Evolutionary conservation across 441 rosid genomes (phyloP), one percentile per base, ranked within the genome.

Genomic region (Omphalea diandra): DNA sequence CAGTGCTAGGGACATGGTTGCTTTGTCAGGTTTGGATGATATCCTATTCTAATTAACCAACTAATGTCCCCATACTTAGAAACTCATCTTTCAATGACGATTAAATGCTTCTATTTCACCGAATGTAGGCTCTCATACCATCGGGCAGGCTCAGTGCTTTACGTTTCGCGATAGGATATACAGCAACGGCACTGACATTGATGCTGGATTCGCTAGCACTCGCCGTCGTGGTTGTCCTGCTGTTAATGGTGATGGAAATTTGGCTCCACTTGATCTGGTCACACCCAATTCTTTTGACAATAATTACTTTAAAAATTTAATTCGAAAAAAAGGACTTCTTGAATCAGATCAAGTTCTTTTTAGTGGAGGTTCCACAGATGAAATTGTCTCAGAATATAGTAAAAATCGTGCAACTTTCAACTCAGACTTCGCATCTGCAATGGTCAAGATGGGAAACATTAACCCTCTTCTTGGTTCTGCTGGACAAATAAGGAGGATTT

Each of bases 401-500:
- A 74, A 44, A 71, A 80, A 61, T 32, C 88, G 78, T 0, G 63
- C 75, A 0, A 68, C 57, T 22, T 89, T 89, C 65, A 65, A 63
- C 18, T 80, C 83, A 4, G 92, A 87, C 80, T 89, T 72, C 0
- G 84, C 62, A 15, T 76, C 81, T 17, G 85, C 90, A 8, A 89
- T 87, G 92, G 58, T 89, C 29, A 85, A 76, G 60, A 87, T 89
- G 90, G 92, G 89, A 47, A 76, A 89, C 55, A 77, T 89, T 17
- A 67, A 75, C 6, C 76, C 84, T 24, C 80, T 81, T 17, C 82
- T 79, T 1, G 81, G 83, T 31, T 57, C 87, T 17, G 65, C 79
- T 22, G 84, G 89, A 3, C 68, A 79, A 62, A 80, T 88, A 17
- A 68, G 87, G 35, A 83, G 58, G 69, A 71, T 76, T 8, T 86